Evolutionary conservation across 2,329 filamentous ascomycete genomes (phyloP).

Genomic region (Arthrobotrys sinensis): DNA sequence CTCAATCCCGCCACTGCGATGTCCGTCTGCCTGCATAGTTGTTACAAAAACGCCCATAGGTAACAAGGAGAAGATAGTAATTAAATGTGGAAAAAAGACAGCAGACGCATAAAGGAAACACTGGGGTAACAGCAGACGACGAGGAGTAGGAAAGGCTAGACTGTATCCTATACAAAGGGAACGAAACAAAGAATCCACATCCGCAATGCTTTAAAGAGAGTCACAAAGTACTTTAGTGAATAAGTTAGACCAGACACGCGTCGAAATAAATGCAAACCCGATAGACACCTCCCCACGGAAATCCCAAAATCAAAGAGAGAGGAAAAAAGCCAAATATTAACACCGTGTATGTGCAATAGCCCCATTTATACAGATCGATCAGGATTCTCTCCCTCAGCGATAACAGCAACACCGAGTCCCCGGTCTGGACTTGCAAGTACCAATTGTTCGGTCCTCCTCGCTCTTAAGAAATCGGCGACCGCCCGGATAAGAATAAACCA

Average conservation of each 20-base stretch:
- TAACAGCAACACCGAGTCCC: conserved; percentile 85
- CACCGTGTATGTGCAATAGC: conserved; percentile 13
- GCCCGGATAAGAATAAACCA: conserved; percentile 98
- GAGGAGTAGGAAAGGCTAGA: background rate
- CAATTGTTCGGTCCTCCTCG: conserved; percentile 90
- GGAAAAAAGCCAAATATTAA: conserved; percentile 27
- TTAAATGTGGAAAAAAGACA: conserved; percentile 1
- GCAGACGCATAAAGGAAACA: conserved; percentile 5
- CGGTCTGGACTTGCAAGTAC: conserved; percentile 93
- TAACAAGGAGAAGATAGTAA: conserved; percentile 4
- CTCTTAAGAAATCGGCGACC: conserved; percentile 90
- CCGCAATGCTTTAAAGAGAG: conserved; percentile 54
- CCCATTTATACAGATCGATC: conserved; percentile 80
- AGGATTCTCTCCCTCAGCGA: conserved; percentile 85
- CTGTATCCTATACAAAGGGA: conserved; percentile 39
- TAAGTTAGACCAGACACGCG: conserved; percentile 18
- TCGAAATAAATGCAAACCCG: conserved; percentile 54
- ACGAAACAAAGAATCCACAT: conserved; percentile 31
- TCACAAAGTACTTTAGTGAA: conserved; percentile 14
- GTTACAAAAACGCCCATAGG: conserved; percentile 16
- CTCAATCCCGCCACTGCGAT: background rate
- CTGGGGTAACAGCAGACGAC: background rate
- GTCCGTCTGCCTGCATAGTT: conserved; percentile 14
- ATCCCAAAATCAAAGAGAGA: conserved; percentile 18
- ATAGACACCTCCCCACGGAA: conserved; percentile 38